Conservation (phyloP, 2,329 filamentous ascomycete species). For the Aspergillus terreus region DNA sequence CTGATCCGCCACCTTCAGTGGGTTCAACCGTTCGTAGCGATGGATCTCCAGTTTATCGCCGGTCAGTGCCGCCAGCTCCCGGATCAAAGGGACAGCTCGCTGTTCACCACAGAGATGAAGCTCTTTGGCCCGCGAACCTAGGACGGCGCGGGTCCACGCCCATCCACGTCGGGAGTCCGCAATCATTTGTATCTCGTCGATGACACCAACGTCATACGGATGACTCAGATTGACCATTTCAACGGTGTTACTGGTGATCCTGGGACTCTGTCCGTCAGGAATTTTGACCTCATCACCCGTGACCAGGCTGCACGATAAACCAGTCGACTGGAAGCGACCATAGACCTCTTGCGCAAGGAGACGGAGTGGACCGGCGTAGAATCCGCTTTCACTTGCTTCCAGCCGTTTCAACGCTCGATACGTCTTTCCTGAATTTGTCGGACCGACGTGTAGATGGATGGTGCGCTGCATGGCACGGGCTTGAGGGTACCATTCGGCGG, state of each 20-base stretch:
- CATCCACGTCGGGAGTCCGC: conserved; percentile 74
- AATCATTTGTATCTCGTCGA: conserved; percentile 99
- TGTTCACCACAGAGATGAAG: conserved; percentile 92
- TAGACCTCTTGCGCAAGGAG: conserved; percentile 94
- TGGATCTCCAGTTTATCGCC: conserved; percentile 83
- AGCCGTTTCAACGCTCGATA: conserved; percentile 87
- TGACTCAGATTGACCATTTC: conserved; percentile 71
- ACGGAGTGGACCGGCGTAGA: conserved; percentile 87
- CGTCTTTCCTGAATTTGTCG: conserved; percentile 97
- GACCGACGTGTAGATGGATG: conserved; percentile 89
- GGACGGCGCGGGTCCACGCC: conserved; percentile 88
- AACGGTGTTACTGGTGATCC: conserved; percentile 82
- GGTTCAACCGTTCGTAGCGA: conserved; percentile 77
- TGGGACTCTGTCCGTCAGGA: conserved; percentile 53
- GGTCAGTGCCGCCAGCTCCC: conserved; percentile 69
- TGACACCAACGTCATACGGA: conserved; percentile 80
- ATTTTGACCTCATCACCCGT: conserved; percentile 87
- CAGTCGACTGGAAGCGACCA: conserved; percentile 74
- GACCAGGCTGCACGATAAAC: conserved; percentile 71
- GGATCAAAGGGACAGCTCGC: conserved; percentile 72
- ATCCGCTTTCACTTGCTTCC: conserved; percentile 69
- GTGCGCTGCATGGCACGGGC: conserved; percentile 76
- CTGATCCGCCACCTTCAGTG: conserved; percentile 61
- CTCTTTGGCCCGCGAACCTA: conserved; percentile 83
- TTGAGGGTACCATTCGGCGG: conserved; percentile 86